Evolutionary conservation across 495 filamentous ascomycete species (phyloP).

Genomic region (Thozetella sp.): DNA sequence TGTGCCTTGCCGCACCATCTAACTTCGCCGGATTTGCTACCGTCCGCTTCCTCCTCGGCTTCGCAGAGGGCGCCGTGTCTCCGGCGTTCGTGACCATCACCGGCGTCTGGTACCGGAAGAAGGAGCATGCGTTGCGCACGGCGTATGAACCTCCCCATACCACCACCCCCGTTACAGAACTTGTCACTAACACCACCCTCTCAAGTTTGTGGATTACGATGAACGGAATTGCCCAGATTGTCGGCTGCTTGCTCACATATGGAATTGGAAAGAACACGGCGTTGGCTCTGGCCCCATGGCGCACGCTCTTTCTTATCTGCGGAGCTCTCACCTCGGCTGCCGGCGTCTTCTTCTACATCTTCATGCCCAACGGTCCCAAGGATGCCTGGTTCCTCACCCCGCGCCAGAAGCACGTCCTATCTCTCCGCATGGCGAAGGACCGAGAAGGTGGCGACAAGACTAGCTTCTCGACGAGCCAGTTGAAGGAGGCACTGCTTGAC

Average conservation of each 20-base stretch:
- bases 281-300: background rate
- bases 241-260: background rate
- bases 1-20: conserved; percentile 2
- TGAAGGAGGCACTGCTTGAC: conserved; percentile 2
- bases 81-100: conserved; percentile 3
- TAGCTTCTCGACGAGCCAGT: background rate
- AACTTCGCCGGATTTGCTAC: conserved; percentile 14
- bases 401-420: conserved; percentile 2
- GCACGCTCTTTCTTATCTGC: conserved; percentile 1
- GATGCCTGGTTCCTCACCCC: conserved; percentile 1
- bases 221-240: background rate
- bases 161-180: no score
- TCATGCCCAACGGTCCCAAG: conserved; percentile 2
- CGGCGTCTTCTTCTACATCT: conserved; percentile 3
- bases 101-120: conserved; percentile 1
- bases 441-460: conserved; percentile 6
- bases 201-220: conserved; percentile 3
- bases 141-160: background rate
- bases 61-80: conserved; percentile 1
- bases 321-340: conserved; percentile 4
- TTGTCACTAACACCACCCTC: no score
- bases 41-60: conserved; percentile 11
- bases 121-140: conserved; percentile 1
- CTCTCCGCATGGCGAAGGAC: conserved; percentile 5
- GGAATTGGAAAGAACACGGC: background rate